Evolutionary conservation across 257 asterid genomes (phyloP).

Genomic region (Nemophila menziesii): DNA sequence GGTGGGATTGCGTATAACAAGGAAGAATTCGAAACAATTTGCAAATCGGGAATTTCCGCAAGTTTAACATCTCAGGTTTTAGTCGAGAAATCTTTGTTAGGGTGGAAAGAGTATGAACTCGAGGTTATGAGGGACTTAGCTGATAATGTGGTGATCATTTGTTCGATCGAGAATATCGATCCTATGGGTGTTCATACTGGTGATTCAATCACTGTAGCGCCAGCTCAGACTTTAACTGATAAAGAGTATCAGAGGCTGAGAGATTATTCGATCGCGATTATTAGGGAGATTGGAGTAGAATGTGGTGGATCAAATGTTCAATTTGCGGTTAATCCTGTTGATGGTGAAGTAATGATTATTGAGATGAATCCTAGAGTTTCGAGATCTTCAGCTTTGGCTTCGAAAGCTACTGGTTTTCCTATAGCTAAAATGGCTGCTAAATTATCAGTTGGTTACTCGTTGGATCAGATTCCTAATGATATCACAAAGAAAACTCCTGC

Average conservation of each 20-base stretch:
- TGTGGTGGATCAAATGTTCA: slow-evolving; percentile 98
- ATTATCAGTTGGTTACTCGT: slow-evolving; percentile 80
- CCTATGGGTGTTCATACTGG: slow-evolving; percentile 99
- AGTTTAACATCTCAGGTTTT: slow-evolving; percentile 88
- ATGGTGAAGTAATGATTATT: slow-evolving; percentile 96
- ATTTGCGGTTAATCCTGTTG: slow-evolving; percentile 86
- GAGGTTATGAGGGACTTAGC: slow-evolving; percentile 98
- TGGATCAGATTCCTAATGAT: slow-evolving; percentile 98
- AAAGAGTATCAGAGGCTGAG: slow-evolving; percentile 91
- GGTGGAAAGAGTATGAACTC: slow-evolving; percentile 98
- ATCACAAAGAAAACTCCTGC: slow-evolving; percentile 98
- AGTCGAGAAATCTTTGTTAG: slow-evolving; percentile 90
- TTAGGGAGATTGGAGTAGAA: slow-evolving; percentile 97
- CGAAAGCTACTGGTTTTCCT: slow-evolving; percentile 98
- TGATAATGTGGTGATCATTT: slow-evolving; percentile 94
- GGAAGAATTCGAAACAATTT: slow-evolving; percentile 90
- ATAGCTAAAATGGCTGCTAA: slow-evolving; percentile 99
- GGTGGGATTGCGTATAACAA: slow-evolving; percentile 96
- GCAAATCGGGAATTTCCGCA: slow-evolving; percentile 92
- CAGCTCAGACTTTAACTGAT: slow-evolving; percentile 95
- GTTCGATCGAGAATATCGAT: slow-evolving; percentile 95
- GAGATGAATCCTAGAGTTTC: slow-evolving; percentile 99
- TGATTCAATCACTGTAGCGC: slow-evolving; percentile 96
- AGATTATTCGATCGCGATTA: slow-evolving; percentile 93
- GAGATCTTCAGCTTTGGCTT: slow-evolving; percentile 92